Evolutionary conservation across 352 stramenopile species (phyloP), one percentile per base, ranked within the genome.

Genomic region (Pythium aphanidermatum): DNA sequence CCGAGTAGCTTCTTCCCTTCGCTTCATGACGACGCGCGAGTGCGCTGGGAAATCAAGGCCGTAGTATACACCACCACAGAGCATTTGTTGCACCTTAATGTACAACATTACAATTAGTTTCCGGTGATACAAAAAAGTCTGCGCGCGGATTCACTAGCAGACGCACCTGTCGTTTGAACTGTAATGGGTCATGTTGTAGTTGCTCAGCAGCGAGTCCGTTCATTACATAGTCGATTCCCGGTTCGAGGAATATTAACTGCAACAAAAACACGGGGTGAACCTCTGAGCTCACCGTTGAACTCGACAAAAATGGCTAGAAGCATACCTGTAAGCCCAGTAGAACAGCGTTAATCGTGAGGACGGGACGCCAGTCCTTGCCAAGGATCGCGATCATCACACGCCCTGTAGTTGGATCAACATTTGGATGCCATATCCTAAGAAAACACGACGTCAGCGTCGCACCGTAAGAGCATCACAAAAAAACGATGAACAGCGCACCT

Each of bases 351-450:
- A 93, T 91, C 26, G 68, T 90, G 20, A 93, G 61, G 14, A 93
- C 82, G 25, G 82, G 82, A 4, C 82, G 73, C 82, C 82, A 93
- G 54, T 93, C 82, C 14, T 78, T 82, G 26, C 74, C 82, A 4
- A 93, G 55, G 46, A 93, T 93, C 25, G 82, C 57, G 63, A 93
- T 88, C 82, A 93, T 93, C 33, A 93, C 82, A 17, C 70, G 80
- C 11, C 82, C 82, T 3, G 73, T 86, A 5, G 70, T 34, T 3
- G 78, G 51, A 51, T 93, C 82, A 17, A 93, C 73, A 47, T 91
- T 93, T 1, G 82, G 82, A 69, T 93, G 82, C 82, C 82, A 93
- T 17, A 86, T 73, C 59, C 82, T 89, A 46, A 9, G 21, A n/a
- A n/a, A n/a, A n/a, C n/a, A n/a, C n/a, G n/a, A n/a, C n/a, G n/a